Percentiles rank a stretch among this genome's conserved stretches.
Evolutionary conservation across 2,329 filamentous ascomycete genomes (phyloP).

Genomic region (Ceratocystis ficicola): DNA sequence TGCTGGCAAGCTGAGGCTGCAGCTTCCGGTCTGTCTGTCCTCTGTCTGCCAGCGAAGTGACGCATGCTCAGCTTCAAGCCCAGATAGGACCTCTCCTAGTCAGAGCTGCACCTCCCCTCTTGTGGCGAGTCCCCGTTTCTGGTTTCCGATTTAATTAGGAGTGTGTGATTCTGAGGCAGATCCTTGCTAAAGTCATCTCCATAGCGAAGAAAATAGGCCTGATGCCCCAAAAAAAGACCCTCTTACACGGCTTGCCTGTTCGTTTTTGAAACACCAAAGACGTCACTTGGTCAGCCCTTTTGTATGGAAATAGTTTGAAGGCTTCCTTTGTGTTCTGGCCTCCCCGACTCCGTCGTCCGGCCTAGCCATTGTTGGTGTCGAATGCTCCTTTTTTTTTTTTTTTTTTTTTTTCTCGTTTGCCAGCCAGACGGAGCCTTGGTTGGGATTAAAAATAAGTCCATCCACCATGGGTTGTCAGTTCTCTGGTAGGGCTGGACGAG

Average conservation of each 20-base stretch:
- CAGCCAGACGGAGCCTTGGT: background rate
- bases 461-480: background rate
- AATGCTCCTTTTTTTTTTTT: background rate
- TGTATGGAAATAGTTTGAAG: slow-evolving; percentile 3
- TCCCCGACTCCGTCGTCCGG: background rate
- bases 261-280: slow-evolving; percentile 11
- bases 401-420: background rate
- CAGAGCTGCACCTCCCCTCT: background rate
- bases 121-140: background rate
- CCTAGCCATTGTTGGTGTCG: slow-evolving; percentile 3
- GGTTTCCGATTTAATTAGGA: slow-evolving; percentile 11
- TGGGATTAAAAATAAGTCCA: slow-evolving; percentile 1
- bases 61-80: background rate
- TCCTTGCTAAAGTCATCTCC: background rate
- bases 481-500: background rate
- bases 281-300: background rate
- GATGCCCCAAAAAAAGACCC: background rate
- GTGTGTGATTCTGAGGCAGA: slow-evolving; percentile 7
- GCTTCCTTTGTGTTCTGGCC: background rate
- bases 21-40: too few species aligned
- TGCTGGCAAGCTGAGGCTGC: too few species aligned
- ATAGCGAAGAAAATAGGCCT: background rate
- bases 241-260: background rate
- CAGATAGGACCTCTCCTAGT: background rate
- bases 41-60: too few species aligned